Percentiles rank a stretch among this genome's conserved stretches.
Evolutionary conservation across 768 basidiomycete species (phyloP).

Genomic region (Imleria badia): DNA sequence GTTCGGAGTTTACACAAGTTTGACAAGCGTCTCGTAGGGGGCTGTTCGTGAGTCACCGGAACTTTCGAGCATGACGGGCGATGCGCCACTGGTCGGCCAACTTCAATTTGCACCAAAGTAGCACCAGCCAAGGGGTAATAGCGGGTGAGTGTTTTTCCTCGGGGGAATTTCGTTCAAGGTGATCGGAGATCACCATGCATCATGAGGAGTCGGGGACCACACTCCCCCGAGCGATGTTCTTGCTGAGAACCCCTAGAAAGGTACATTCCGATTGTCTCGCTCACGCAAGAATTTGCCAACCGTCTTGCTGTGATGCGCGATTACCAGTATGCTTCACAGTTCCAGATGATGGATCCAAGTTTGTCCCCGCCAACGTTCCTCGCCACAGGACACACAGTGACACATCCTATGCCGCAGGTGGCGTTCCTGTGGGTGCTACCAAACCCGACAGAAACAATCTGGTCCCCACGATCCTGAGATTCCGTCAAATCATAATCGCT

Average conservation of each 20-base stretch:
- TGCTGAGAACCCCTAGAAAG: background rate
- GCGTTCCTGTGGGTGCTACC: background rate
- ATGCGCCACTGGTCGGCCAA: background rate
- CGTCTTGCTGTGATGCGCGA: background rate
- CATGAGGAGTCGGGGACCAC: background rate
- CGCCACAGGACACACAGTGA: background rate
- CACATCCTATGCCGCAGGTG: background rate
- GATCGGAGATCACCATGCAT: background rate
- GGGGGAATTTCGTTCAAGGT: background rate
- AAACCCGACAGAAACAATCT: background rate
- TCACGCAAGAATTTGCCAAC: background rate
- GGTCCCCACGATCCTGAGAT: conserved; percentile 4
- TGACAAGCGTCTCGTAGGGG: background rate
- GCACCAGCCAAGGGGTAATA: too few species aligned
- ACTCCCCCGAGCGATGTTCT: background rate
- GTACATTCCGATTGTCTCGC: background rate
- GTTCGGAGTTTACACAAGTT: background rate
- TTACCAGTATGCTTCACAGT: background rate
- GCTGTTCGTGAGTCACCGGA: background rate
- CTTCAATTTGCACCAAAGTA: background rate
- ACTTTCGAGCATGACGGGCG: background rate
- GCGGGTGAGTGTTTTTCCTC: background rate
- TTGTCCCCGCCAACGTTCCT: background rate
- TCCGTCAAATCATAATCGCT: background rate
- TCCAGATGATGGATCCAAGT: background rate